Evolutionary conservation across 2,329 filamentous ascomycete species (phyloP), one percentile per base, ranked within the genome.

Genomic region (Alternaria consortialis): DNA sequence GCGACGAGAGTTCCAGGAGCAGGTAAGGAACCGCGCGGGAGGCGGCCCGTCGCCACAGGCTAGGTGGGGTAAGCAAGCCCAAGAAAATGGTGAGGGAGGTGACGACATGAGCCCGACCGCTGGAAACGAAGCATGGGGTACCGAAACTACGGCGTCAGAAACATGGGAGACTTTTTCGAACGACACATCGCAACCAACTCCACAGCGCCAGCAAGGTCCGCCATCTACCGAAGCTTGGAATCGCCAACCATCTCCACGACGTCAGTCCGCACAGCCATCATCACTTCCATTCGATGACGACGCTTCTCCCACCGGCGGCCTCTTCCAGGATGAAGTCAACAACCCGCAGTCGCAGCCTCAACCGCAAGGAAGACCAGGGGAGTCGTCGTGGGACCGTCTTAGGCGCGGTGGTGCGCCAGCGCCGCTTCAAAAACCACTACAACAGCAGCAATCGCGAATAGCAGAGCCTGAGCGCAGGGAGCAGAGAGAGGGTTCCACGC

Each of bases 381-480:
- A 79, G 12, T 82, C 80, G 39, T 71, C 80, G 2, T 84, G 82
- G 82, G 82, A 83, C 9, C 74, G 80, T 36, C 64, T 84, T 31
- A 76, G 82, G 25, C 76, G 75, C 31, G 77, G 78, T 40, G 70
- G 63, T 29, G 66, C 61, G 17, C 60, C 72, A 2, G 47, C 62
- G 50, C 63, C 66, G 25, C 44, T 46, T 4, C 67, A 68, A 43
- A 59, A 58, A 20, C 52, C 64, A 11, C 52, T 63, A 11, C 57
- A 50, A 32, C 66, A 65, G 12, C 61, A 65, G 7, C 64, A 47
- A 20, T 53, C 66, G 32, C 65, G 64, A 13, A 62, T 65, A 56
- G 51, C 63, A 32, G 66, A 65, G 31, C 64, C 69, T 8, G 57
- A 63, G 25, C 71, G 64, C 42, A 68, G 64, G 29, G 70, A 75